Evolutionary conservation across 2,329 filamentous ascomycete species (phyloP), one percentile per base, ranked within the genome.

Genomic region (Penicillium brasilianum): DNA sequence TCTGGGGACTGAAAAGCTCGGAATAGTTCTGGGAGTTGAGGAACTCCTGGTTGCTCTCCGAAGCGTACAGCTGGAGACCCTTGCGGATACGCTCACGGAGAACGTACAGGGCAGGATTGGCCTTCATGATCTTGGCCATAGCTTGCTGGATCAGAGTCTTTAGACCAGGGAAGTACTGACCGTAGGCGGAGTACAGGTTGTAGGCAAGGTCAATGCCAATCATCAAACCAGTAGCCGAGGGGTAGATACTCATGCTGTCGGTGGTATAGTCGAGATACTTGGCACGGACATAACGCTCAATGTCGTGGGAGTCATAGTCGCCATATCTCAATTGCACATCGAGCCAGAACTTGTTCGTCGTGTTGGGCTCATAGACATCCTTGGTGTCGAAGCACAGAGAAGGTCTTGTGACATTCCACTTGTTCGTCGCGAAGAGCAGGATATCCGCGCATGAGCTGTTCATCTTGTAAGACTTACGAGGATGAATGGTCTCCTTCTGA

Each of bases 121-220:
- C 94, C 81, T 99, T 99, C 95, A 99, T 99, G 75, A 99, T 88
- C 88, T 99, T 99, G 52, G 93, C 93, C 96, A 99, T 99, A 6
- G 96, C 95, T 77, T 98, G 94, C 78, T 99, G 96, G 28, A 99
- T 84, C 25, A 99, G 86, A 51, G 93, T 90, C 84, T 99, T 99
- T 63, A 99, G 81, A 73, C 95, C 95, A 51, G 95, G 95, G 88
- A 99, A 99, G 82, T 97, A 99, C 81, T 97, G 94, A 55, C 95
- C 95, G 71, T 97, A 99, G 0, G 95, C 95, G 8, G 95, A 98
- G 82, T 98, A 98, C 43, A 99, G 81, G 77, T 99, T 99, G 84
- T 99, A 99, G 0, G 95, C 94, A 71, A 99, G 84, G 80, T 99
- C 95, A 63, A 99, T 95, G 70, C 91, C 94, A 72, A 99, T 92